Evolutionary conservation across 2,329 filamentous ascomycete species (phyloP), one percentile per base, ranked within the genome.

Genomic region (Nannizzia gypsea): DNA sequence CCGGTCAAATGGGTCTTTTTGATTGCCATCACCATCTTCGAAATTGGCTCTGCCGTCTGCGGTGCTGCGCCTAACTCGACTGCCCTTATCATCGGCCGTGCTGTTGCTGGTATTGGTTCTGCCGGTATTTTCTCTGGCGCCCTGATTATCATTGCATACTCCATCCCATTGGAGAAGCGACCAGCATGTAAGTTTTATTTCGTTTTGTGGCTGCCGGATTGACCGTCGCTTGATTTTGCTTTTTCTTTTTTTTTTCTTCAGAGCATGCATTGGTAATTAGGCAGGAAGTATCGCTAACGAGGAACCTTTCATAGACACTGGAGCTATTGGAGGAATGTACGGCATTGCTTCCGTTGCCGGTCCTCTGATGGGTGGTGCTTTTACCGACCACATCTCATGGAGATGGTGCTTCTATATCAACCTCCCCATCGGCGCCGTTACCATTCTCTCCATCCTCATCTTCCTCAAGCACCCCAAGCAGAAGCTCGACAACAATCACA

Each of bases 351-450:
- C 60, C 52, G 60, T 65, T 46, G 52, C 61, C 2, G 64, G 61
- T 9, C 63, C 62, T 2, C 31, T 65, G 15, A 61, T 64, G 58
- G 78, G 78, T 9, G 75, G 75, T 60, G 75, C 72, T 2, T 76
- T 77, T 61, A 77, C 75, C 4, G 71, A 74, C 56, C 65, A 69
- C 9, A 66, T 76, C 8, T 69, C 71, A 22, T 77, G 75, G 73
- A 68, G 74, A 56, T 77, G 75, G 74, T 77, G 74, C 40, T 74
- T 74, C 62, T 74, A 73, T 48, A 74, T 74, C 63, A 74, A 74
- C 59, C 60, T 74, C 17, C 72, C 72, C 1, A 66, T 74, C 15
- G 63, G 62, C 24, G 63, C 58, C 6, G 28, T 63, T 22, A 61
- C 59, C 34, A 60, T 64, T 40, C n/a, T 59, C 1, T 71, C 71